A percentile compares a stretch with the other conserved stretches of the same genome.
Evolutionary conservation across 225 moss, liverwort and hornwort species (phyloP).

Genomic region (Ulota crispa): DNA sequence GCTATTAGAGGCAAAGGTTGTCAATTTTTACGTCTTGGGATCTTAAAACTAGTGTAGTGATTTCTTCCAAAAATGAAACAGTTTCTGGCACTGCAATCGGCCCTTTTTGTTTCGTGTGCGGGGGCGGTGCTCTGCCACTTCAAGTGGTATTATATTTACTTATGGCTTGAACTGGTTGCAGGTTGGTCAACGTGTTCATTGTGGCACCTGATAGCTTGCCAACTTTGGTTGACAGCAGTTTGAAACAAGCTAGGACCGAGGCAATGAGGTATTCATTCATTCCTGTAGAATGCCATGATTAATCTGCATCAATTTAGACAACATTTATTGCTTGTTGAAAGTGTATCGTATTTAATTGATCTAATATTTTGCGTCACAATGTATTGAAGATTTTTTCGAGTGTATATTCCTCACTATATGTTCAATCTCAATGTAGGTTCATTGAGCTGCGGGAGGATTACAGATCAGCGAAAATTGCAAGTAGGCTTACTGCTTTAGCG

Average conservation of each 20-base stretch:
- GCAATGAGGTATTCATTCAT: slow-evolving; percentile 68
- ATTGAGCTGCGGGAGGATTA: slow-evolving; percentile 93
- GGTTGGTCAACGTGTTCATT: slow-evolving; percentile 98
- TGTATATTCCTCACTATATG: neutral
- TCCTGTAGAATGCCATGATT: neutral
- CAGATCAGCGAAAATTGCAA: slow-evolving; percentile 83
- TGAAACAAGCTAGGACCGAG: slow-evolving; percentile 93
- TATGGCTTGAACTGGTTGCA: slow-evolving; percentile 43
- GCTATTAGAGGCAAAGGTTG: neutral
- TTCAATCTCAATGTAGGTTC: slow-evolving; percentile 56
- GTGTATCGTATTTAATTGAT: neutral
- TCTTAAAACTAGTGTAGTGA: neutral
- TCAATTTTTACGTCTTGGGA: neutral
- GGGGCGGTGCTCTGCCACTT: neutral
- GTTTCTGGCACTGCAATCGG: neutral
- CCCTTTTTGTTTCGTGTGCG: neutral
- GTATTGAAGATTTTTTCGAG: neutral
- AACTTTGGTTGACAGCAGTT: slow-evolving; percentile 94
- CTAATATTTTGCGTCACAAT: neutral
- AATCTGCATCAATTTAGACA: neutral
- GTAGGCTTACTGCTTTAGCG: slow-evolving; percentile 69
- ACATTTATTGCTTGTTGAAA: neutral
- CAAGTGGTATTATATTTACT: neutral
- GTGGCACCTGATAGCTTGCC: slow-evolving; percentile 99
- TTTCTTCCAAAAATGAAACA: neutral